Conservation (phyloP, 2,329 filamentous ascomycete species). For the Ciborinia camelliae region DNA sequence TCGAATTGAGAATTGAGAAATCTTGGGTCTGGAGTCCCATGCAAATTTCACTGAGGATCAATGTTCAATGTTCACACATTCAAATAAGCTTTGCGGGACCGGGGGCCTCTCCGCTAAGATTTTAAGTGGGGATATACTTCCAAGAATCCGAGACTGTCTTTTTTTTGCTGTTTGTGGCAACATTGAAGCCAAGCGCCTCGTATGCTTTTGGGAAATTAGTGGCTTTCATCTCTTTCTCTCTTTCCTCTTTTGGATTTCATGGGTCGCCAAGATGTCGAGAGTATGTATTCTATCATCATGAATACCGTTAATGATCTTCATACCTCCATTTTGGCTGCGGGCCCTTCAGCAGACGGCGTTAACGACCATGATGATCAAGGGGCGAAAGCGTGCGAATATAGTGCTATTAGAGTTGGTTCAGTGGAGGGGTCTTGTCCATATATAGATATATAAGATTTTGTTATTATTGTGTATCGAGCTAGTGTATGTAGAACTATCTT, state of each 20-base stretch:
- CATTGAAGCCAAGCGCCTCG: neutral
- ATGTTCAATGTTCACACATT: too few relatives aligned
- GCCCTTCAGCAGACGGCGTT: neutral
- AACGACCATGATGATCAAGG: neutral
- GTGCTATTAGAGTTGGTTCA: neutral
- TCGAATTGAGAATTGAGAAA: neutral
- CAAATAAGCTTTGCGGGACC: too few relatives aligned
- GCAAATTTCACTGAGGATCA: neutral
- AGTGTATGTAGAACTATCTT: too few relatives aligned
- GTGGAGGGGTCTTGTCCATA: neutral
- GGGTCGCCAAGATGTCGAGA: neutral
- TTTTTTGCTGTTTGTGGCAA: neutral
- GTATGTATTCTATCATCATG: neutral
- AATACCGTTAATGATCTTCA: neutral
- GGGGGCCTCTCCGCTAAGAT: neutral
- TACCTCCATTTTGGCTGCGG: neutral
- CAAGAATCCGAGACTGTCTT: too few relatives aligned
- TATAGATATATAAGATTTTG: neutral
- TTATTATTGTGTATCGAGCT: too few relatives aligned
- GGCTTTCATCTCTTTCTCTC: neutral
- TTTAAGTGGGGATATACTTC: neutral
- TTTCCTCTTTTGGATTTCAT: neutral
- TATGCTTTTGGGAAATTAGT: neutral
- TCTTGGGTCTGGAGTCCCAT: neutral
- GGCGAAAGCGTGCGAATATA: neutral